Evolutionary conservation across 2,329 filamentous ascomycete genomes (phyloP).

Genomic region (Tolypocladium ovalisporum): DNA sequence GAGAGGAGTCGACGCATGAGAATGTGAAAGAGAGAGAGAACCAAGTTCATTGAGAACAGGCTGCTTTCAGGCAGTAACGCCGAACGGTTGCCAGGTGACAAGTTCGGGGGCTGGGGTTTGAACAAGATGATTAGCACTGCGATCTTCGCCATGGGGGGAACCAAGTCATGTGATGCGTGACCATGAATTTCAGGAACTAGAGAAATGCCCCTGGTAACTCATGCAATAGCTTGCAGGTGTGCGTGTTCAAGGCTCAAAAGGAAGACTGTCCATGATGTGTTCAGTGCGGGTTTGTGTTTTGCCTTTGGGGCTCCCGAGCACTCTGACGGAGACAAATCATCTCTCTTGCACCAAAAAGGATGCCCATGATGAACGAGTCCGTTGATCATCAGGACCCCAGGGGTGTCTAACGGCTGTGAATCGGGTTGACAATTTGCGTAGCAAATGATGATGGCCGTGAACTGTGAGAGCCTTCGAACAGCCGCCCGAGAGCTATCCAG

Average conservation of each 20-base stretch:
- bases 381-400: background rate
- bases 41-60: background rate
- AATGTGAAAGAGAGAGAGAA: too few species aligned
- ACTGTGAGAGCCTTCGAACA: background rate
- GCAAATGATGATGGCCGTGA: background rate
- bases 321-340: background rate
- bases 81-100: background rate
- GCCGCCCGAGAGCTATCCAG: background rate
- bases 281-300: too few species aligned
- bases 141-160: background rate
- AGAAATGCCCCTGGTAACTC: background rate
- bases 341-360: background rate
- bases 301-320: background rate
- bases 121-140: too few species aligned
- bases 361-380: background rate
- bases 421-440: background rate
- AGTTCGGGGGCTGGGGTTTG: too few species aligned
- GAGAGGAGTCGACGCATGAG: background rate
- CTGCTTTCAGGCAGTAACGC: background rate
- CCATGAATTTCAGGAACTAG: background rate
- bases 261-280: background rate
- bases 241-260: background rate
- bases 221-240: too few species aligned
- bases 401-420: background rate
- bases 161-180: background rate